Base-by-base conservation (phyloP, 805 yeast genomes). In the Candida sanyiensis region DNA sequence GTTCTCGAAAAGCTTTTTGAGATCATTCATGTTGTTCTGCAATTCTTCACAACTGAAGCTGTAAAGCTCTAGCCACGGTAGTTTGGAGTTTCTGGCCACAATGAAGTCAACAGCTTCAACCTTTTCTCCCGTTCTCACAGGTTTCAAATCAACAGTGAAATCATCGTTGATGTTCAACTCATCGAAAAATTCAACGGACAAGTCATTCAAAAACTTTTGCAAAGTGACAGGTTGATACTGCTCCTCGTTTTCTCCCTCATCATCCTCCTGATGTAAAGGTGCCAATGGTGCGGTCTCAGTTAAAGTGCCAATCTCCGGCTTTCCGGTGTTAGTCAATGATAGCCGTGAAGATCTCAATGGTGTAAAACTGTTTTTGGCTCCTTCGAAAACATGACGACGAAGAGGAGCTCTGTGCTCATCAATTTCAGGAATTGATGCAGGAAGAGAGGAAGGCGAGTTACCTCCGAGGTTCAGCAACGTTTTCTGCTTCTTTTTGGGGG, bases 11-110 rank as follows among this genome's bases (percentile, higher is more conserved):
- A 50, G 31, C 2, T 26, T 38, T 18, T 47, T 51, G 33, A 56
- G 30, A 19, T 48, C 50, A 15, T 41, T 39, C 54, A 56, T 51
- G 29, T 52, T 51, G 28, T 50, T 52, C 27, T 51, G 57, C 11
- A 56, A 22, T 30, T 54, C 58, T 18, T 42, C 46, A 44, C 59
- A 56, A 33, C 59, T 52, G 35, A 56, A 56, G 19, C 45, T 46
- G 28, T 46, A 50, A 1, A 56, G 42, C 18, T 54, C 59, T 6
- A 56, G 24, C 56, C 56, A 52, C 6, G 59, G 59, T 3, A 52
- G 13, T 18, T 48, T 48, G 2, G 52, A 39, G 20, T 40, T 42
- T 19, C 40, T 50, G 3, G 58, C 54, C 16, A 50, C 42, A 7
- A 45, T 41, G 31, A 38, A 55, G 20, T 54, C 57, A 19, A 46